Percentiles rank a stretch among this genome's conserved stretches.
phyloP scores from a whole-genome alignment of 176 grass and related monocot species.

The Oryza punctata region DNA sequence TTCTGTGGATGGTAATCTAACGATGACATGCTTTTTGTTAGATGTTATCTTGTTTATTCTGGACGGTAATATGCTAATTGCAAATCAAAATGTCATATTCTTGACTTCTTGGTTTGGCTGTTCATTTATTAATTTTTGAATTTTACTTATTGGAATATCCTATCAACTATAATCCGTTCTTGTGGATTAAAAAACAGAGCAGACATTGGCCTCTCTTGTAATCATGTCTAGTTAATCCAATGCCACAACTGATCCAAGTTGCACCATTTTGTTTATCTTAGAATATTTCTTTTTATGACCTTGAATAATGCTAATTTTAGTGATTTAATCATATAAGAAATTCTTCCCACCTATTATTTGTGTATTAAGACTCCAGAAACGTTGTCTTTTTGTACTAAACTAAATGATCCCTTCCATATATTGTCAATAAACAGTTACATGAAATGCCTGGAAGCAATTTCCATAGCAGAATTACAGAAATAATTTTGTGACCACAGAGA shows the following conservation, averaged over 20 bases:
- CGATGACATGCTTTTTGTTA: not conserved
- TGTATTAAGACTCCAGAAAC: not conserved
- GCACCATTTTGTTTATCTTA: not conserved
- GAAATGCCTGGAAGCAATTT: not conserved
- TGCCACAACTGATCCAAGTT: not conserved
- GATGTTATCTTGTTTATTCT: not conserved
- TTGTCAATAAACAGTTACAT: not conserved
- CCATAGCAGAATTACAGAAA: not conserved
- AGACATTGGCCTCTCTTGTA: not conserved
- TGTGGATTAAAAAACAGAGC: not conserved
- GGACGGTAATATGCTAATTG: not conserved
- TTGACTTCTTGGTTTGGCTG: not conserved
- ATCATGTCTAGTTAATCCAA: not conserved
- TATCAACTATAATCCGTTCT: not conserved
- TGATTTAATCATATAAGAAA: not conserved
- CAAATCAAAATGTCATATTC: not conserved
- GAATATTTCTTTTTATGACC: not conserved
- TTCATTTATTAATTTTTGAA: not conserved
- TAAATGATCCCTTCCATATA: not conserved
- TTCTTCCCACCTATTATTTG: not conserved
- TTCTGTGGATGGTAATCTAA: not conserved
- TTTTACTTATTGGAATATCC: slow-evolving; percentile 1
- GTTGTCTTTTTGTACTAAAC: not conserved
- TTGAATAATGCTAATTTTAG: slow-evolving; percentile 5
- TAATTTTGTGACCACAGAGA: not conserved